phyloP scores from a whole-genome alignment of 345 rosid species.

The Citrus mangshanensis region DNA sequence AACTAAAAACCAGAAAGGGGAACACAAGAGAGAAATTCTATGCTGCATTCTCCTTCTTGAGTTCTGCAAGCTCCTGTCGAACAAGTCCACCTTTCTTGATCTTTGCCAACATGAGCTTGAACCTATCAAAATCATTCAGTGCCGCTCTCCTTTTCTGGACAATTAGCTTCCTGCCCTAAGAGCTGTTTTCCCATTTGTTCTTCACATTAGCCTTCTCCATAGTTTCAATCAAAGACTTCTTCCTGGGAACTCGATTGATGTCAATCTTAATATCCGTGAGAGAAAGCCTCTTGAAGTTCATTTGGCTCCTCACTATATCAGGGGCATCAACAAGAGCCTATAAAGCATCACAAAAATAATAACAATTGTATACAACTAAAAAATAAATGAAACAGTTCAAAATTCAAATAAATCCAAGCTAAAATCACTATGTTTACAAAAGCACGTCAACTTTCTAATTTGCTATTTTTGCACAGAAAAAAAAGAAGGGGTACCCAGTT shows the following conservation, averaged over 20 bases:
- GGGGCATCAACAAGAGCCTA: too few species aligned
- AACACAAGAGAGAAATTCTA: conserved; percentile 5
- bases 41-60: conserved; percentile 46
- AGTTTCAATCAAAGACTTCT: too few species aligned
- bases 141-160: conserved; percentile 64
- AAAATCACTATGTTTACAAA: not conserved
- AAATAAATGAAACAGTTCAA: too few species aligned
- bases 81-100: conserved; percentile 69
- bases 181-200: conserved; percentile 78
- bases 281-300: too few species aligned
- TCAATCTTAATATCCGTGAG: too few species aligned
- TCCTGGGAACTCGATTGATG: too few species aligned
- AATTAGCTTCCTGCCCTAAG: conserved; percentile 76
- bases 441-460: not conserved
- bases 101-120: conserved; percentile 80
- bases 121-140: conserved; percentile 78
- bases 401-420: not conserved
- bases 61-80: conserved; percentile 64
- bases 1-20: conserved; percentile 5
- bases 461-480: too few species aligned
- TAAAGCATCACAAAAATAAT: not conserved
- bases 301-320: too few species aligned
- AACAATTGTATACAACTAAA: too few species aligned
- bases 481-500: too few species aligned
- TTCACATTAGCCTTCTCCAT: conserved; percentile 20